Conservation (phyloP, 1,284 basidiomycete genomes). For the Mycena sp. region DNA sequence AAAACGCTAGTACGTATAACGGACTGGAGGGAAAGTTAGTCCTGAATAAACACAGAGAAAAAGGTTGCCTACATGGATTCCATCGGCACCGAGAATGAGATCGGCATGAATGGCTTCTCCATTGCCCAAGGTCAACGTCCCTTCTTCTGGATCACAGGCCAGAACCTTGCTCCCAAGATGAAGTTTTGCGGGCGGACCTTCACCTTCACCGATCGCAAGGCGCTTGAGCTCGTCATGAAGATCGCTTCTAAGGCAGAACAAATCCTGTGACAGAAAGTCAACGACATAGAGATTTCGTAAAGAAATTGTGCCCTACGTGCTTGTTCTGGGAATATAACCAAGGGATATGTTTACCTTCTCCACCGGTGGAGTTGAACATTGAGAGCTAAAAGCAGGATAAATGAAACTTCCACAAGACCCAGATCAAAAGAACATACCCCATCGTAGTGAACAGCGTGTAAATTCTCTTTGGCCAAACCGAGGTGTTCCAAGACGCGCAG, state of each 20-base stretch:
- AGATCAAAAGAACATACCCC: slow-evolving; percentile 2
- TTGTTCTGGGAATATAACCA: not conserved
- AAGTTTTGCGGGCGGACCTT: slow-evolving; percentile 2
- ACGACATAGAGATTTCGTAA: no score
- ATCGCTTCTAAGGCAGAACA: slow-evolving; percentile 11
- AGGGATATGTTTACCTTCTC: no score
- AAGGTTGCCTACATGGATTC: slow-evolving; percentile 17
- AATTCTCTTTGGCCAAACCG: slow-evolving; percentile 1
- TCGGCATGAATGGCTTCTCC: slow-evolving; percentile 9
- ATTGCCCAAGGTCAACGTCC: slow-evolving; percentile 2
- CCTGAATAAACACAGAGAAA: not conserved
- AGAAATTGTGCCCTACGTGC: no score
- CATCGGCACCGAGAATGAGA: slow-evolving; percentile 20
- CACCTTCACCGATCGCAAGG: slow-evolving; percentile 11
- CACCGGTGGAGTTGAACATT: no score
- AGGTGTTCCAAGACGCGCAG: slow-evolving; percentile 3
- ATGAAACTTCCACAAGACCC: not conserved
- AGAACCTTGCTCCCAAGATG: slow-evolving; percentile 12
- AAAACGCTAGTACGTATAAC: slow-evolving; percentile 15
- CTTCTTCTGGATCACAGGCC: slow-evolving; percentile 9
- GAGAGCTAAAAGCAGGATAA: no score
- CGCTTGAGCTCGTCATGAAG: slow-evolving; percentile 22
- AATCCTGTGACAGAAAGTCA: not conserved
- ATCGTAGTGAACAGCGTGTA: not conserved
- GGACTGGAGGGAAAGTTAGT: not conserved